Conservation (phyloP, 306 rosid genomes). For the Cicer cuneatum region DNA sequence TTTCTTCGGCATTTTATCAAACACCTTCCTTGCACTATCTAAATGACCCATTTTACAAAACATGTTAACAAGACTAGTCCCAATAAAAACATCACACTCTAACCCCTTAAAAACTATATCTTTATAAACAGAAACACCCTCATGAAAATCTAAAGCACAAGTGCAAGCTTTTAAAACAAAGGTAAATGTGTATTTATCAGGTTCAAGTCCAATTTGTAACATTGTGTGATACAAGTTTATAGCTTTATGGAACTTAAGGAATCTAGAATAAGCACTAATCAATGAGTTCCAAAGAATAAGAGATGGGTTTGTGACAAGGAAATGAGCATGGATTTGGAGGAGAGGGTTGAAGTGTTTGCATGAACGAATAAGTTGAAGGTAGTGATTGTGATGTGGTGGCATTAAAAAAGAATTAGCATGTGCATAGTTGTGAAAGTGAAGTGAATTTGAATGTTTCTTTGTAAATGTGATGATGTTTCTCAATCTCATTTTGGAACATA, state of each 20-base stretch:
- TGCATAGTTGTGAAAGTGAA: constrained; percentile 20
- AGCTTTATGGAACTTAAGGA: not conserved
- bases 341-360: constrained; percentile 63
- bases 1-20: constrained; percentile 61
- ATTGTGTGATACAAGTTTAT: constrained; percentile 2
- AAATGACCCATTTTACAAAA: constrained; percentile 65
- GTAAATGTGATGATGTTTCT: constrained; percentile 17
- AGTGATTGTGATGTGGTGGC: constrained; percentile 25
- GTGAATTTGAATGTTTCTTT: constrained; percentile 4
- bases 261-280: not conserved
- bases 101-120: not conserved
- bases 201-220: not conserved
- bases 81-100: constrained; percentile 58
- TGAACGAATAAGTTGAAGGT: constrained; percentile 54
- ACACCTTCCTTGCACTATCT: constrained; percentile 56
- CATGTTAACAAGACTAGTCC: constrained; percentile 70
- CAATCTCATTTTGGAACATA: not conserved
- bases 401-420: not conserved
- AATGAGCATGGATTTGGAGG: constrained; percentile 45
- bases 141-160: not conserved
- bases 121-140: not conserved
- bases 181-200: constrained; percentile 9
- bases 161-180: constrained; percentile 22
- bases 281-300: constrained; percentile 9
- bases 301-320: constrained; percentile 10